phyloP scores from a whole-genome alignment of 2,329 filamentous ascomycete genomes.

The Cladosporium austrohemisphaericum region DNA sequence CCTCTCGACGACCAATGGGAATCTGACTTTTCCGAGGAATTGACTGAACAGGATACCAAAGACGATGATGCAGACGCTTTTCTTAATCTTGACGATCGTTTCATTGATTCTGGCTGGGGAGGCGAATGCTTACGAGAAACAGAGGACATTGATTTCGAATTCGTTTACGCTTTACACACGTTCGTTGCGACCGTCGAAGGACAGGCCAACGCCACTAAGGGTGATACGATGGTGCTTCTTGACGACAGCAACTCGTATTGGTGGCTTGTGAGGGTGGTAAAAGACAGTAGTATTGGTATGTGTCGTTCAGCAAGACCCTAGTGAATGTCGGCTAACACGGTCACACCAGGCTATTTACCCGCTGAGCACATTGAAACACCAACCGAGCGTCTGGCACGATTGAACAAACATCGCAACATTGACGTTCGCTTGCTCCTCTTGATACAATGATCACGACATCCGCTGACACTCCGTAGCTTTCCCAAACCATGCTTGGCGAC shows the following conservation, averaged over 20 bases:
- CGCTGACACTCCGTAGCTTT: slow-evolving; percentile 49
- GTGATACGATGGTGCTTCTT: slow-evolving; percentile 95
- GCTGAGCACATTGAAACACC: slow-evolving; percentile 98
- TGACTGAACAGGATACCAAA: slow-evolving; percentile 25
- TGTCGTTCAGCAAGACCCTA: slow-evolving; percentile 5
- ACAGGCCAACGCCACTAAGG: slow-evolving; percentile 96
- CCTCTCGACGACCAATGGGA: slow-evolving; percentile 30
- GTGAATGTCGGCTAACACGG: background rate
- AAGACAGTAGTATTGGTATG: slow-evolving; percentile 88
- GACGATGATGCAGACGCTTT: slow-evolving; percentile 62
- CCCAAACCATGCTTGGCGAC: slow-evolving; percentile 67
- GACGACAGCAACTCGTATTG: slow-evolving; percentile 99
- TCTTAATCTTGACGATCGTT: slow-evolving; percentile 56
- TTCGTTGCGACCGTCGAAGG: slow-evolving; percentile 98
- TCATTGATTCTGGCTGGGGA: slow-evolving; percentile 69
- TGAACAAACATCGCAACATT: slow-evolving; percentile 98
- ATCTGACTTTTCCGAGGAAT: slow-evolving; percentile 28
- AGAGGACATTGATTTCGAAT: slow-evolving; percentile 99
- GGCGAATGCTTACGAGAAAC: slow-evolving; percentile 79
- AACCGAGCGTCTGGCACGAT: slow-evolving; percentile 82
- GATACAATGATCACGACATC: background rate
- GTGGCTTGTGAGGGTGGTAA: slow-evolving; percentile 97
- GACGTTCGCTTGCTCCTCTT: slow-evolving; percentile 61
- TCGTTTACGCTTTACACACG: slow-evolving; percentile 96
- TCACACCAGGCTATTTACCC: slow-evolving; percentile 75